Evolutionary conservation across 306 rosid genomes (phyloP).

Genomic region (Alnus rubra): DNA sequence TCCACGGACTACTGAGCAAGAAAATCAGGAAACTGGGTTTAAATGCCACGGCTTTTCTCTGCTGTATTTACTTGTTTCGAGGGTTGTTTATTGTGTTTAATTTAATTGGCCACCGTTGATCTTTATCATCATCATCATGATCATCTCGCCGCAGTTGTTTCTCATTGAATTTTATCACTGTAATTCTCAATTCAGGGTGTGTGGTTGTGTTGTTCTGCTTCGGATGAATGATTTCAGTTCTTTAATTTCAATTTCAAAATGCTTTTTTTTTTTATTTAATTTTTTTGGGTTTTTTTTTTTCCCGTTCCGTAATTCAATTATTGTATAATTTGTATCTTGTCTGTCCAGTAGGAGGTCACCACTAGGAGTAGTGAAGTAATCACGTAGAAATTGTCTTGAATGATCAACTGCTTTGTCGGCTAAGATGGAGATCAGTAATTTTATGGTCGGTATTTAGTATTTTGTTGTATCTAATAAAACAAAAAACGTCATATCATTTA

Average conservation of each 20-base stretch:
- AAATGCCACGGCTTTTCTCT: neutral
- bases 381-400: too few species aligned
- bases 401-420: too few species aligned
- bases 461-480: too few species aligned
- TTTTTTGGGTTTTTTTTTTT: too few species aligned
- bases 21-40: neutral
- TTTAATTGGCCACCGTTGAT: constrained; percentile 15
- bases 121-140: constrained; percentile 9
- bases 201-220: neutral
- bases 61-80: constrained; percentile 15
- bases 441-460: too few species aligned
- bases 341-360: too few species aligned
- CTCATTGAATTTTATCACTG: constrained; percentile 12
- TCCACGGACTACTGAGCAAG: constrained; percentile 43
- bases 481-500: too few species aligned
- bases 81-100: constrained; percentile 11
- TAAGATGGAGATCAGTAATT: too few species aligned
- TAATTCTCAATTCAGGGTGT: constrained; percentile 2
- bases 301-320: too few species aligned
- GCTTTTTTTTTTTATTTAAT: neutral
- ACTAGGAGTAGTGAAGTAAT: too few species aligned
- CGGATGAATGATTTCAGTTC: constrained; percentile 10
- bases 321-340: too few species aligned
- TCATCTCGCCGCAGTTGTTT: neutral
- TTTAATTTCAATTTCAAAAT: neutral